These are phyloP conservation scores for Chlamydomonas asymmetrica DNA, from an alignment of 139 green algal species.

Conservation along the genomic window DNA sequence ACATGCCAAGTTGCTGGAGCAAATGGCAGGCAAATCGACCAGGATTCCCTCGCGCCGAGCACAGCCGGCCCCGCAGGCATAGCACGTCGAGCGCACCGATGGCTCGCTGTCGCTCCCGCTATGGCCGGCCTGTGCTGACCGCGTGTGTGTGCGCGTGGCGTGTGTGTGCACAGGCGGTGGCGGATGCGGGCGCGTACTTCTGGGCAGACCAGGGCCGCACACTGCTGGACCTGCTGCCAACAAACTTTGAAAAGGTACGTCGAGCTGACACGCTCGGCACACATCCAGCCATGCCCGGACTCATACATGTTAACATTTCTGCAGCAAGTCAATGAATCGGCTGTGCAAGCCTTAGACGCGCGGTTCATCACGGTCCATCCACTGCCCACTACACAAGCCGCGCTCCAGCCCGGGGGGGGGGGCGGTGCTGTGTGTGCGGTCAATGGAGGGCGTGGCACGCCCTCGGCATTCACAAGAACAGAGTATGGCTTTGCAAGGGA, in stretches of 20 bases:
- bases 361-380: no score
- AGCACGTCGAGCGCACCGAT: neutral
- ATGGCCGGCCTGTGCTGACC: neutral
- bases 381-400: neutral
- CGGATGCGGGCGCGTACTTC: no score
- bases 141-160: no score
- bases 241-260: constrained; percentile 43
- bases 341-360: neutral
- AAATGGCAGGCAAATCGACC: neutral
- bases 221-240: constrained; percentile 28
- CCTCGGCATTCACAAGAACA: neutral
- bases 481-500: neutral
- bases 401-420: neutral
- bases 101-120: neutral
- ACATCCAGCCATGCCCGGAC: constrained; percentile 17
- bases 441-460: neutral
- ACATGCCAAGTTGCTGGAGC: neutral
- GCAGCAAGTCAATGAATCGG: neutral
- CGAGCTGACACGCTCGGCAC: constrained; percentile 23
- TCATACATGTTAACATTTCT: constrained; percentile 37
- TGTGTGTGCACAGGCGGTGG: no score
- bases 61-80: neutral
- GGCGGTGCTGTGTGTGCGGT: neutral
- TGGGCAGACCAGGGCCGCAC: constrained; percentile 29
- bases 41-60: neutral